Conservation (phyloP, 306 rosid genomes). For the Ammopiptanthus mongolicus region DNA sequence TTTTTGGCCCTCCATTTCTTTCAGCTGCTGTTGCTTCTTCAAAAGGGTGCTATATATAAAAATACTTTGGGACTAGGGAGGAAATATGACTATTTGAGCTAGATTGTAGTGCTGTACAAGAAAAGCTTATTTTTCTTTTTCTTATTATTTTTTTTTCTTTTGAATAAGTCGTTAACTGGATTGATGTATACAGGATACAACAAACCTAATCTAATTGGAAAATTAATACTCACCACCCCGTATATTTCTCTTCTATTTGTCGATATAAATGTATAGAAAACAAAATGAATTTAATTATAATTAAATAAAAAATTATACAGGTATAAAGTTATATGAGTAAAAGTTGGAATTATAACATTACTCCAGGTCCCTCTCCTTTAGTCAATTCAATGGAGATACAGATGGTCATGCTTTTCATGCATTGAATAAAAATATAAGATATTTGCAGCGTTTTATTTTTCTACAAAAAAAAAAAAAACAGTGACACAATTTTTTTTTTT, state of each 20-base stretch:
- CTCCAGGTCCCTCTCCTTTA: not conserved
- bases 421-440: not conserved
- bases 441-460: not conserved
- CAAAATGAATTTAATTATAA: too few species aligned
- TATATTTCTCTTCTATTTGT: too few species aligned
- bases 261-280: too few species aligned
- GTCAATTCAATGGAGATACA: conserved; percentile 7
- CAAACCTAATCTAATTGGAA: not conserved
- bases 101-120: not conserved
- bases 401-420: conserved; percentile 17
- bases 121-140: not conserved
- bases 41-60: not conserved
- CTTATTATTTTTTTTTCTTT: not conserved
- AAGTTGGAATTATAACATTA: too few species aligned
- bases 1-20: conserved; percentile 31
- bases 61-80: not conserved
- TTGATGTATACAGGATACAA: not conserved
- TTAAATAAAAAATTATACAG: too few species aligned
- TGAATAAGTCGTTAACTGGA: not conserved
- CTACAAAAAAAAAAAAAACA: not conserved
- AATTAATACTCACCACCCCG: too few species aligned
- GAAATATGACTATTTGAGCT: not conserved
- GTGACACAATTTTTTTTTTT: too few species aligned
- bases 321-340: too few species aligned
- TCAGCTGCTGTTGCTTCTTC: not conserved